Evolutionary conservation across 306 rosid genomes (phyloP).

Genomic region (Calophaca sinica): DNA sequence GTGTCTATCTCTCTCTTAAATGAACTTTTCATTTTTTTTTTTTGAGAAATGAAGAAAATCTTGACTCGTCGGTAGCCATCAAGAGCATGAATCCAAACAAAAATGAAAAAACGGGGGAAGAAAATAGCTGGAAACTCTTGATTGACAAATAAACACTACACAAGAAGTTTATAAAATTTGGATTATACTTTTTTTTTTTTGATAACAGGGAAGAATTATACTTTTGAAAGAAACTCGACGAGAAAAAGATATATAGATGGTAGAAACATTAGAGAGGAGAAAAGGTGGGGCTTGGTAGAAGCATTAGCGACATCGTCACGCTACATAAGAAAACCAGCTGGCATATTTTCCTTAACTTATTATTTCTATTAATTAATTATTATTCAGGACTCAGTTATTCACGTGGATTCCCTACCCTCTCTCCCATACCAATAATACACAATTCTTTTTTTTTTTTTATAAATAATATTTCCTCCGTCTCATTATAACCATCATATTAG

Average conservation of each 20-base stretch:
- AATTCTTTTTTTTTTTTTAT: background rate
- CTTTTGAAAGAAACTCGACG: background rate
- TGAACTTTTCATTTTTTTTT: too few relatives aligned
- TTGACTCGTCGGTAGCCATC: too few relatives aligned
- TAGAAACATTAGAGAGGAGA: constrained; percentile 26
- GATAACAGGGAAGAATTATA: background rate
- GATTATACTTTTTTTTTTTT: background rate
- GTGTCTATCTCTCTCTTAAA: too few relatives aligned
- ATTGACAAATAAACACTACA: constrained; percentile 24
- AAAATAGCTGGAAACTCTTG: constrained; percentile 9
- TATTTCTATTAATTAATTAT: constrained; percentile 26
- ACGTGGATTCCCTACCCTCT: constrained; percentile 66
- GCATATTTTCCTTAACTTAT: constrained; percentile 57
- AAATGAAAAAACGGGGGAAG: background rate
- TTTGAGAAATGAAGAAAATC: too few relatives aligned
- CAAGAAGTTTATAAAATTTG: background rate
- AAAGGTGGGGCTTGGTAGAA: constrained; percentile 43
- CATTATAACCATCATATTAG: too few relatives aligned
- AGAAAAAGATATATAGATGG: background rate
- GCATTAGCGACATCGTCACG: constrained; percentile 60
- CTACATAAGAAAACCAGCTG: constrained; percentile 61
- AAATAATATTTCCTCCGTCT: too few relatives aligned
- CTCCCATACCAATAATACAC: constrained; percentile 48
- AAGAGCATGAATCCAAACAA: background rate
- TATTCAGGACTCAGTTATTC: constrained; percentile 47